These are phyloP conservation scores for Rosa chinensis DNA, from an alignment of 306 rosid species.

Conservation along the genomic window DNA sequence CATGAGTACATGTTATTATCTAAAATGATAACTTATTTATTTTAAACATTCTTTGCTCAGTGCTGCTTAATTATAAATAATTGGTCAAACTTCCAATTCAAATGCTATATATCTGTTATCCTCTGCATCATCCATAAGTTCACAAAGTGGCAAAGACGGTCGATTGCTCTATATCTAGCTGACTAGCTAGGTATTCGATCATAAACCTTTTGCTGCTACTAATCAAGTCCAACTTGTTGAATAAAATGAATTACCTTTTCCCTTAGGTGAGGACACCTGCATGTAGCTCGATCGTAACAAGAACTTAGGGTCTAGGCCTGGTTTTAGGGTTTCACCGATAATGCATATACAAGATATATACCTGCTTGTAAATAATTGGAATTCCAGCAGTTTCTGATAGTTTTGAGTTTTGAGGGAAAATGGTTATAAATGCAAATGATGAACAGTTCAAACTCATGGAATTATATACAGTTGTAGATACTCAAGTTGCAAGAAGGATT, in stretches of 20 bases:
- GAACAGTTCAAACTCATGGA: neutral
- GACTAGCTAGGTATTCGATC: neutral
- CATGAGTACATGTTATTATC: constrained; percentile 20
- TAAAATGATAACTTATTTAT: constrained; percentile 21
- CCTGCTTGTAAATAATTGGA: neutral
- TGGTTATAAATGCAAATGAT: neutral
- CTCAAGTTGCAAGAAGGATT: neutral
- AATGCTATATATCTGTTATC: neutral
- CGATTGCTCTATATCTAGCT: constrained; percentile 10
- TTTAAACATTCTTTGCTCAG: constrained; percentile 15
- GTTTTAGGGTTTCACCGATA: neutral
- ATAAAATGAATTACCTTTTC: neutral
- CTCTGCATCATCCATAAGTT: neutral
- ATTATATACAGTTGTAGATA: neutral
- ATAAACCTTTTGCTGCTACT: neutral
- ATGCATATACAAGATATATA: neutral
- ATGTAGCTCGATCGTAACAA: neutral
- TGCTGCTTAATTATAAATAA: constrained; percentile 1
- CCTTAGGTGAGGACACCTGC: neutral
- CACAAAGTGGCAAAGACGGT: constrained; percentile 6
- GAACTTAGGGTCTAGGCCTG: neutral
- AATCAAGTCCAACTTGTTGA: neutral
- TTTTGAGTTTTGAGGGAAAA: neutral
- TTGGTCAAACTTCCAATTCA: constrained; percentile 22
- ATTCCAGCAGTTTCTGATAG: neutral